Base-by-base conservation (phyloP, 2,329 filamentous ascomycete species). In the Emmonsiellopsis sp. region DNA sequence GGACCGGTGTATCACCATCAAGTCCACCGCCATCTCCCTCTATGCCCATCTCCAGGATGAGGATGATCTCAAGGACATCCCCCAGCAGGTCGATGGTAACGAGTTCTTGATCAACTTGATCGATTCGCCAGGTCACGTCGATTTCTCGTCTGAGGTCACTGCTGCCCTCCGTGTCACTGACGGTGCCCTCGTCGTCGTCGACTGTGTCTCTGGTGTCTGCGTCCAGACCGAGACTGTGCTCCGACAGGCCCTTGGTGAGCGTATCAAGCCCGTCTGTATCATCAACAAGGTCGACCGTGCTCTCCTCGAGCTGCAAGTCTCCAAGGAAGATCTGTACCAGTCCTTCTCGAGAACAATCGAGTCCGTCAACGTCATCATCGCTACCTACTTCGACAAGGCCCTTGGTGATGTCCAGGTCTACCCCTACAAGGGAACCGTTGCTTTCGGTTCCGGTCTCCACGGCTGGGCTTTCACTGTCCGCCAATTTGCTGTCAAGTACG, bases 241-340 rank as follows among this genome's bases (percentile, higher is more conserved):
- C 65, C 91, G 93, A 74, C 93, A 98, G 82, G 92, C 93, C 76
- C 89, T 98, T 67, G 88, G 89, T 84, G 93, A 98, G 86, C 92
- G 93, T 80, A 98, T 98, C 79, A 97, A 97, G 87, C 93, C 93
- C 70, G 92, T 98, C 71, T 84, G 96, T 74, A 87, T 96, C 78
- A 96, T 98, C 85, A 98, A 98, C 90, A 98, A 98, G 87, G 93
- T 98, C 77, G 93, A 98, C 74, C 92, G 93, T 80, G 91, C 93
- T 78, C 88, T 98, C 72, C 90, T 98, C 74, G 93, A 98, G 80
- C 85, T 98, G 61, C 93, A 98, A 82, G 86, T 96, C 71, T 86
- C 84, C 77, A 96, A 97, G 86, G 93, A 98, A 80, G 93, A 98
- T 73, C 81, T 98, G 65, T 98, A 95, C 86, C 92, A 97, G 83